Percentiles rank a stretch among this genome's conserved stretches.
Conservation (phyloP, 2,329 filamentous ascomycete genomes). For the Sarocladiaceae sp. region DNA sequence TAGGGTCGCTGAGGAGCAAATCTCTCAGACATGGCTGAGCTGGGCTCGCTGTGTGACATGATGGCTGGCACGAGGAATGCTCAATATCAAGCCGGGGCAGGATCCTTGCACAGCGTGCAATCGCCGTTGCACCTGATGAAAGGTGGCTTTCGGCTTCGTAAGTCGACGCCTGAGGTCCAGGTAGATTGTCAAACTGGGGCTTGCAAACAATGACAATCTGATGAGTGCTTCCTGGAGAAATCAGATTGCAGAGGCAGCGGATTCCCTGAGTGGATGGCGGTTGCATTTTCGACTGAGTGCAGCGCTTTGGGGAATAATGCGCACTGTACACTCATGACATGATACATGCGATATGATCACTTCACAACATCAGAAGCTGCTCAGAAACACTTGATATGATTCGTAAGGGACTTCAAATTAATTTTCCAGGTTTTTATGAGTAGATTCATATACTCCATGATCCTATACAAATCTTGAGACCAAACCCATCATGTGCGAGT, state of each 20-base stretch:
- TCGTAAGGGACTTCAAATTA: no score
- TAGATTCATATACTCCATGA: no score
- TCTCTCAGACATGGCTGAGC: constrained; percentile 16
- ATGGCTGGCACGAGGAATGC: neutral
- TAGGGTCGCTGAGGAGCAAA: constrained; percentile 29
- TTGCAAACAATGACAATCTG: neutral
- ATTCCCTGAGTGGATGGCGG: neutral
- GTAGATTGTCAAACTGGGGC: neutral
- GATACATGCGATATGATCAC: no score
- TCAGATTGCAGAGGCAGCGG: neutral
- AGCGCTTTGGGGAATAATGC: neutral
- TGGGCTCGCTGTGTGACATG: constrained; percentile 1
- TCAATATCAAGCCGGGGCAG: neutral
- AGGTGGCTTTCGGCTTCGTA: no score
- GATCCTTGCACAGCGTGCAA: no score
- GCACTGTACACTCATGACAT: neutral
- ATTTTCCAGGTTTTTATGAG: no score
- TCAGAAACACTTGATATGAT: no score
- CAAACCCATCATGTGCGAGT: neutral
- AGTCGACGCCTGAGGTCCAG: no score
- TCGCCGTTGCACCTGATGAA: no score
- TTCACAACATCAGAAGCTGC: no score
- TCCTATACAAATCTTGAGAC: neutral
- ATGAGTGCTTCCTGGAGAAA: neutral
- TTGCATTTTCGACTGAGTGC: neutral